Percentiles rank a stretch among this genome's conserved stretches.
Conservation (phyloP, 1,284 basidiomycete genomes). For the Marasmius oreades region DNA sequence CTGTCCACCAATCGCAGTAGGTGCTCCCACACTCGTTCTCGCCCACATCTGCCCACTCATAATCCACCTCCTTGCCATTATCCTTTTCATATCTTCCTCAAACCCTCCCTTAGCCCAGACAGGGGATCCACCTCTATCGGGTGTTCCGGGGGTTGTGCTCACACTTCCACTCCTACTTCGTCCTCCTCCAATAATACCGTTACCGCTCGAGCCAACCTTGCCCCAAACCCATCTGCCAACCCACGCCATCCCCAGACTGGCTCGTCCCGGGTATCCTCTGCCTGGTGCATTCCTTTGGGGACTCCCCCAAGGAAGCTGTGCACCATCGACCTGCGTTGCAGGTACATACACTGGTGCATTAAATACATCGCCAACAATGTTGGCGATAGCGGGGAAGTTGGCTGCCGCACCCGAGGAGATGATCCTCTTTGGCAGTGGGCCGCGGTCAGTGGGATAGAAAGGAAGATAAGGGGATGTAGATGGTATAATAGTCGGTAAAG, state of each 20-base stretch:
- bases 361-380: slow-evolving; percentile 75
- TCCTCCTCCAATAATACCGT: background rate
- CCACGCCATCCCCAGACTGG: slow-evolving; percentile 68
- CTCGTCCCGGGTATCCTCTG: slow-evolving; percentile 60
- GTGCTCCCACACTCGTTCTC: slow-evolving; percentile 48
- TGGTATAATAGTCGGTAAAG: slow-evolving; percentile 25
- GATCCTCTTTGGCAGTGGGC: slow-evolving; percentile 57
- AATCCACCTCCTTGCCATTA: slow-evolving; percentile 70
- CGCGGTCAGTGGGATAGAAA: slow-evolving; percentile 73
- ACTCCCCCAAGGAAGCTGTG: slow-evolving; percentile 44
- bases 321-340: slow-evolving; percentile 67
- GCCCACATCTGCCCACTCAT: slow-evolving; percentile 51
- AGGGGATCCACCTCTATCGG: slow-evolving; percentile 7
- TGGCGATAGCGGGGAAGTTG: slow-evolving; percentile 78
- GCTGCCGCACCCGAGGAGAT: slow-evolving; percentile 72
- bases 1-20: slow-evolving; percentile 15
- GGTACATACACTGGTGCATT: slow-evolving; percentile 73
- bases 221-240: slow-evolving; percentile 79
- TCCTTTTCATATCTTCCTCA: slow-evolving; percentile 70
- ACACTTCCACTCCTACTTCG: slow-evolving; percentile 1
- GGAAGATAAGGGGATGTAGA: slow-evolving; percentile 54
- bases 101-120: slow-evolving; percentile 42
- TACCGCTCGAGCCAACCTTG: slow-evolving; percentile 21
- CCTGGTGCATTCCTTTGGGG: slow-evolving; percentile 74
- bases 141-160: slow-evolving; percentile 18